These are phyloP conservation scores for Decorospora gaudefroyi DNA, from an alignment of 2,329 filamentous ascomycete species.

Conservation along the genomic window DNA sequence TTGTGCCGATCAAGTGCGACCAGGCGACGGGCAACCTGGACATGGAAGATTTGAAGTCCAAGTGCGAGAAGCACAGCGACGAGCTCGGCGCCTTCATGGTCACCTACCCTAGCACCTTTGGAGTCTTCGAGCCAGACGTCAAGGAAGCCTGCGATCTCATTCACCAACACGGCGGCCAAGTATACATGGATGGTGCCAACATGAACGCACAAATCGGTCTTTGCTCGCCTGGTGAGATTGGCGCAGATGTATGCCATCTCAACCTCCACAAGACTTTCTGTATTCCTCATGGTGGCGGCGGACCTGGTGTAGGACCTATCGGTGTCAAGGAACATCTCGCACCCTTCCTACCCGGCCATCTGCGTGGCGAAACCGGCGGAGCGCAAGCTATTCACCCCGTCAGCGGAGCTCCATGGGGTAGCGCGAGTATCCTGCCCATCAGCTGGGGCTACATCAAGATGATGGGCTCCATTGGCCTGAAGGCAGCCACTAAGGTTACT, in stretches of 20 bases:
- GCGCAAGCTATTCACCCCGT: conserved; percentile 69
- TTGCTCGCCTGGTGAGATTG: conserved; percentile 92
- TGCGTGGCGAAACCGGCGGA: conserved; percentile 62
- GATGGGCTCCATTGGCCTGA: conserved; percentile 84
- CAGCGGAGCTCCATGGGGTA: conserved; percentile 82
- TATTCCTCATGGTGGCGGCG: conserved; percentile 93
- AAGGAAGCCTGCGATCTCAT: conserved; percentile 85
- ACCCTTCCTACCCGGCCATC: conserved; percentile 75
- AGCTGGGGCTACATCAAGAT: conserved; percentile 94
- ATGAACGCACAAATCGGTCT: conserved; percentile 98
- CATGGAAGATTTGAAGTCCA: conserved; percentile 79
- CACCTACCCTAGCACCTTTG: conserved; percentile 93
- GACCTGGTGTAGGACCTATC: conserved; percentile 91
- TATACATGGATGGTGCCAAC: conserved; percentile 99
- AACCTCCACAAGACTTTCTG: conserved; percentile 99
- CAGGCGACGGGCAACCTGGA: conserved; percentile 86
- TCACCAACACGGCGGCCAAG: conserved; percentile 84
- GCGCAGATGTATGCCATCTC: conserved; percentile 93
- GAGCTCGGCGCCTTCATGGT: conserved; percentile 94
- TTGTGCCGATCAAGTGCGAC: conserved; percentile 91
- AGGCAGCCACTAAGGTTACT: conserved; percentile 86
- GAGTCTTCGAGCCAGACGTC: conserved; percentile 89
- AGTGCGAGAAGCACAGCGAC: conserved; percentile 85
- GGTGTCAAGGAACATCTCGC: conserved; percentile 83
- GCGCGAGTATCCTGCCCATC: conserved; percentile 89